Conservation (phyloP, 1,284 basidiomycete genomes). For the Athelia psychrophila region DNA sequence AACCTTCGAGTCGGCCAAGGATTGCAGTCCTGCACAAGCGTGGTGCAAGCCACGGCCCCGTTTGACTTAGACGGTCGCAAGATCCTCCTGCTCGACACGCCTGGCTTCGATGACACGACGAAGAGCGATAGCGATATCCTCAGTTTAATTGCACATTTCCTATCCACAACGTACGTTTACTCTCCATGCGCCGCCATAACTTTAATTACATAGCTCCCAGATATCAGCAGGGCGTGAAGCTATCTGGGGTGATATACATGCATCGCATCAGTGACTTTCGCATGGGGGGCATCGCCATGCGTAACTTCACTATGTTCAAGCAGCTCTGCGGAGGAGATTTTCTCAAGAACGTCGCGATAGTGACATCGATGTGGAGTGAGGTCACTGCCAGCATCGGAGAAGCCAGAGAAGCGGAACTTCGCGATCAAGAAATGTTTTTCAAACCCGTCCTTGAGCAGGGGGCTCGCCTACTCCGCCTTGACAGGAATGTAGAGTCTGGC, state of each 20-base stretch:
- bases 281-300: slow-evolving; percentile 38
- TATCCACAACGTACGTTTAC: slow-evolving; percentile 27
- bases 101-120: slow-evolving; percentile 38
- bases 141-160: slow-evolving; percentile 31
- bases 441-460: slow-evolving; percentile 37
- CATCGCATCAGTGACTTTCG: slow-evolving; percentile 45
- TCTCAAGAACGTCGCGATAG: slow-evolving; percentile 41
- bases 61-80: slow-evolving; percentile 27
- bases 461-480: slow-evolving; percentile 31
- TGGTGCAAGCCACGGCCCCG: slow-evolving; percentile 22
- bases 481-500: slow-evolving; percentile 25
- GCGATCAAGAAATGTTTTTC: slow-evolving; percentile 31
- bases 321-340: slow-evolving; percentile 41
- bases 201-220: slow-evolving; percentile 16
- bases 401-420: slow-evolving; percentile 32
- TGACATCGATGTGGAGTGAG: slow-evolving; percentile 44
- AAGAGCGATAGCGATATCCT: slow-evolving; percentile 37
- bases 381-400: slow-evolving; percentile 31
- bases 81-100: slow-evolving; percentile 34
- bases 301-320: slow-evolving; percentile 44
- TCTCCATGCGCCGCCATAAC: not conserved
- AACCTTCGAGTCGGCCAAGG: slow-evolving; percentile 23
- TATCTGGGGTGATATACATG: slow-evolving; percentile 43
- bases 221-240: slow-evolving; percentile 33
- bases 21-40: slow-evolving; percentile 31